Evolutionary conservation across 768 basidiomycete species (phyloP).

Genomic region (Mycena indigotica): DNA sequence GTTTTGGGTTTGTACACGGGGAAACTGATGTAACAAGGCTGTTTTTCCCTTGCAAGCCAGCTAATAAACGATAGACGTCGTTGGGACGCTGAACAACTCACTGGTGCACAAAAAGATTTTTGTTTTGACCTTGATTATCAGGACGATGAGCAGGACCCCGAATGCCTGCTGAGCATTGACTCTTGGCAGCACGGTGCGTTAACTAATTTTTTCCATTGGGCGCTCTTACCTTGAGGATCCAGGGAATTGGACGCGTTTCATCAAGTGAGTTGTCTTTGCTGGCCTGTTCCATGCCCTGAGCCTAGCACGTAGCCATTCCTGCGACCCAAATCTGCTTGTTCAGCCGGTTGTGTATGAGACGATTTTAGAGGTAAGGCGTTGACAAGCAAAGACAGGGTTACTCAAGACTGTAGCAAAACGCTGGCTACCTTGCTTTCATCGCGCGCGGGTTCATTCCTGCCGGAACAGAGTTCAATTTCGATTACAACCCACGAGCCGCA

Average conservation of each 20-base stretch:
- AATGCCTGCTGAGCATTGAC: constrained; percentile 12
- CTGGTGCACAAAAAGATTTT: constrained; percentile 12
- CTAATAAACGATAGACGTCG: constrained; percentile 4
- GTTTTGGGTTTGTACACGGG: constrained; percentile 31
- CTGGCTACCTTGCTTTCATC: constrained; percentile 28
- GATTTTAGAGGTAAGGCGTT: constrained; percentile 3
- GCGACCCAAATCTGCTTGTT: constrained; percentile 24
- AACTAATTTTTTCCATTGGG: not conserved
- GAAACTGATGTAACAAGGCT: constrained; percentile 20
- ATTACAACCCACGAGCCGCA: constrained; percentile 24
- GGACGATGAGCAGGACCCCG: constrained; percentile 4
- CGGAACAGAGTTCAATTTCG: constrained; percentile 25
- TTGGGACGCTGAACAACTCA: constrained; percentile 1
- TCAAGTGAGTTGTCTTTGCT: constrained; percentile 23
- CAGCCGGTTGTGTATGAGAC: constrained; percentile 21
- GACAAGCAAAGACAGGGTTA: constrained; percentile 6
- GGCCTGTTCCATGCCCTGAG: not conserved
- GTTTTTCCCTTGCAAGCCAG: no score
- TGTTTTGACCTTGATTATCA: constrained; percentile 27
- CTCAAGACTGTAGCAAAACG: constrained; percentile 8
- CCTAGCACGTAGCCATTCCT: constrained; percentile 25
- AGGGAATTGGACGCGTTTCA: constrained; percentile 33
- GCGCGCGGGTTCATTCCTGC: constrained; percentile 22
- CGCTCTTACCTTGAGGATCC: constrained; percentile 1
- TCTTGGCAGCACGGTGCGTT: constrained; percentile 9